These are phyloP conservation scores for Xylaria multiplex DNA, from an alignment of 2,329 filamentous ascomycete species.

Conservation along the genomic window DNA sequence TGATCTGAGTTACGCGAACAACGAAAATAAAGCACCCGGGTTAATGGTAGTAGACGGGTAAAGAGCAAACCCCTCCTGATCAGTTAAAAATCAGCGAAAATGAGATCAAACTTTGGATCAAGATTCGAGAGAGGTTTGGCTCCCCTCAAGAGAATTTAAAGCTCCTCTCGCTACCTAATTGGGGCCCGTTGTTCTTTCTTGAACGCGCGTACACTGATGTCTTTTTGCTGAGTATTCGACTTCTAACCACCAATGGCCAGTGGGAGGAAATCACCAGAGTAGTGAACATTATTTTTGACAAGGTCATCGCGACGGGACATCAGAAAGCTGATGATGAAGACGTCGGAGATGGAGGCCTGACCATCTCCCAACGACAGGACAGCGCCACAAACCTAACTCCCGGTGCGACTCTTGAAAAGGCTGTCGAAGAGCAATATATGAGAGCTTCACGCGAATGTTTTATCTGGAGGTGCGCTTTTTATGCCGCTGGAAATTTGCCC, in stretches of 20 bases:
- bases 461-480: slow-evolving; percentile 7
- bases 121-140: slow-evolving; percentile 38
- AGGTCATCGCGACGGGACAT: slow-evolving; percentile 34
- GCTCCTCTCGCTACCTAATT: slow-evolving; percentile 36
- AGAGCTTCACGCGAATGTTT: slow-evolving; percentile 15
- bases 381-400: not conserved
- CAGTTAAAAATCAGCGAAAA: slow-evolving; percentile 34
- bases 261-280: slow-evolving; percentile 41
- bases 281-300: slow-evolving; percentile 38
- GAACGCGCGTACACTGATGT: slow-evolving; percentile 37
- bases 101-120: slow-evolving; percentile 43
- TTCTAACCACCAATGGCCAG: slow-evolving; percentile 31
- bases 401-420: not conserved
- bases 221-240: slow-evolving; percentile 36
- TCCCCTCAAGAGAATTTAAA: slow-evolving; percentile 38
- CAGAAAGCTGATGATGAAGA: slow-evolving; percentile 9
- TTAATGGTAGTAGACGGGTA: slow-evolving; percentile 31
- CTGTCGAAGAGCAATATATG: slow-evolving; percentile 6
- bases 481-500: slow-evolving; percentile 2
- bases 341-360: not conserved
- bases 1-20: not conserved
- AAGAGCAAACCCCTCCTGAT: slow-evolving; percentile 7
- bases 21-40: not conserved
- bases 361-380: not conserved
- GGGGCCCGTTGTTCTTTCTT: slow-evolving; percentile 40